phyloP scores from a whole-genome alignment of 2,329 filamentous ascomycete genomes.

The Sclerotinia glacialis region DNA sequence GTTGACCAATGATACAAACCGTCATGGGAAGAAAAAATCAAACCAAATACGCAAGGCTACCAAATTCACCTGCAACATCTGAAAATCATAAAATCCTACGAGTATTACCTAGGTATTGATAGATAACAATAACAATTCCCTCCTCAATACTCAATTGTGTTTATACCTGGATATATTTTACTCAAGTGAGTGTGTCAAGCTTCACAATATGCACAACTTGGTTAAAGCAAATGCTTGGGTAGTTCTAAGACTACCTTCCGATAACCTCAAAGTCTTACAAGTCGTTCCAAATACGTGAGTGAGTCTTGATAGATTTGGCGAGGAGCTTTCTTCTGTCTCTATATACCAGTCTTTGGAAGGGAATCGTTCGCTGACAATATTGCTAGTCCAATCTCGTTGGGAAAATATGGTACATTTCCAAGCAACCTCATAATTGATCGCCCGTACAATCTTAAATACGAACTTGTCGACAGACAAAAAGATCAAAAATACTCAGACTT shows the following conservation, averaged over 20 bases:
- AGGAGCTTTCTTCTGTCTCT: conserved; percentile 23
- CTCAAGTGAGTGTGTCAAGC: not conserved
- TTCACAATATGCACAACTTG: conserved; percentile 38
- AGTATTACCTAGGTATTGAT: not conserved
- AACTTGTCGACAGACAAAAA: conserved; percentile 70
- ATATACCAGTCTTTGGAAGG: conserved; percentile 10
- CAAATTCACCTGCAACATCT: not conserved
- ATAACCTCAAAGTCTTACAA: conserved; percentile 56
- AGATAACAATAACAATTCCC: not conserved
- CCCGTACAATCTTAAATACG: conserved; percentile 88
- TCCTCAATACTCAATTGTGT: not conserved
- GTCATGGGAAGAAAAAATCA: not conserved
- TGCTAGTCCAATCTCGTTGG: conserved; percentile 75
- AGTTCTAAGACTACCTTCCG: conserved; percentile 57
- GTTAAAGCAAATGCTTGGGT: conserved; percentile 61
- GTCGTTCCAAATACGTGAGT: conserved; percentile 59
- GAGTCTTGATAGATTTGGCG: conserved; percentile 28
- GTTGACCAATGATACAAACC: not conserved
- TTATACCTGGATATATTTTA: not conserved
- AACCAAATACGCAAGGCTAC: conserved; percentile 12
- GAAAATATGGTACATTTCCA: conserved; percentile 89
- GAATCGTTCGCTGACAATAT: conserved; percentile 26
- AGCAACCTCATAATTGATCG: conserved; percentile 88
- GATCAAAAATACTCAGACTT: conserved; percentile 65
- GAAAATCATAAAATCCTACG: not conserved